A percentile compares a stretch with the other conserved stretches of the same genome.
These are phyloP conservation scores for Ustilago trichophora DNA, from an alignment of 1,284 basidiomycete genomes.

Conservation along the genomic window DNA sequence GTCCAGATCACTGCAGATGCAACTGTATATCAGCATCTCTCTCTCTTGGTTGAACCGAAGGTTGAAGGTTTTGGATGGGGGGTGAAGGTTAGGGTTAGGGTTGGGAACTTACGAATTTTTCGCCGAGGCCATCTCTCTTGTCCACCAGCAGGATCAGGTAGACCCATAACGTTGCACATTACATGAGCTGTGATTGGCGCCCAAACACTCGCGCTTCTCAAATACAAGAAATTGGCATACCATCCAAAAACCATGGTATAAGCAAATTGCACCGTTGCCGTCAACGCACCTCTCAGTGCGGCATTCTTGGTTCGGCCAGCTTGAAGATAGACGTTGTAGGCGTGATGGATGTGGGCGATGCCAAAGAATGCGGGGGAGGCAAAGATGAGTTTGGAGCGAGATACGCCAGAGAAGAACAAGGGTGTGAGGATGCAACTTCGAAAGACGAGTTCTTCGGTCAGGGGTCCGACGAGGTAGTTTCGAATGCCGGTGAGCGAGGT, in stretches of 20 bases:
- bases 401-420: conserved; percentile 76
- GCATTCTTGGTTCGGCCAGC: conserved; percentile 69
- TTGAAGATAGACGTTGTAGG: conserved; percentile 80
- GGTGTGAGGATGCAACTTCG: conserved; percentile 81
- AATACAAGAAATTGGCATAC: conserved; percentile 84
- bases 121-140: conserved; percentile 67
- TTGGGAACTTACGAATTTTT: conserved; percentile 69
- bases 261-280: conserved; percentile 74
- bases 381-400: conserved; percentile 75
- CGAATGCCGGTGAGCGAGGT: conserved; percentile 73
- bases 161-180: conserved; percentile 93
- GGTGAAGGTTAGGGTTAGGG: too few species aligned
- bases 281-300: conserved; percentile 72
- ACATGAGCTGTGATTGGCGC: conserved; percentile 75
- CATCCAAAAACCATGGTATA: conserved; percentile 94
- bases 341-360: conserved; percentile 89
- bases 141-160: conserved; percentile 73
- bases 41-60: too few species aligned
- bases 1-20: conserved; percentile 70
- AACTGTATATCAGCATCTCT: too few species aligned
- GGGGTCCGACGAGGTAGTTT: conserved; percentile 82
- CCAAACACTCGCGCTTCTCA: too few species aligned
- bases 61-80: too few species aligned
- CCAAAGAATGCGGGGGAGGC: conserved; percentile 87
- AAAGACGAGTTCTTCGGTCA: conserved; percentile 93